Evolutionary conservation across 2,329 filamentous ascomycete species (phyloP).

Genomic region (Paracorniculantispora psalliotae): DNA sequence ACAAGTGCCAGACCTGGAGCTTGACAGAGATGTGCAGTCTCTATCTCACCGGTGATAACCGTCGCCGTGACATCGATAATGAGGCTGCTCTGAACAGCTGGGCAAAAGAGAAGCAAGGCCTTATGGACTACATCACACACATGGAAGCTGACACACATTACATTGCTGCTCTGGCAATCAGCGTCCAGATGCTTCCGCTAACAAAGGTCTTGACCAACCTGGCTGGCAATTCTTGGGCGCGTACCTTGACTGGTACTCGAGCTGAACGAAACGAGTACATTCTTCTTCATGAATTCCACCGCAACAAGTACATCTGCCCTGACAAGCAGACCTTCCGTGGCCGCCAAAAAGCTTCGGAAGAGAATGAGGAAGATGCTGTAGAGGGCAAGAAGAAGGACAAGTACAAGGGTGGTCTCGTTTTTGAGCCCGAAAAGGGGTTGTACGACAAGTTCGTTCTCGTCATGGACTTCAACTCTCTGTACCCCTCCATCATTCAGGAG

Average conservation of each 20-base stretch:
- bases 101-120: slow-evolving; percentile 70
- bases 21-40: slow-evolving; percentile 95
- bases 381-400: slow-evolving; percentile 98
- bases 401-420: slow-evolving; percentile 96
- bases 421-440: slow-evolving; percentile 93
- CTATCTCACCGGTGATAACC: slow-evolving; percentile 69
- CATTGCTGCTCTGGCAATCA: slow-evolving; percentile 82
- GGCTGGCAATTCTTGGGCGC: slow-evolving; percentile 96
- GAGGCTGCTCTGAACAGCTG: slow-evolving; percentile 82
- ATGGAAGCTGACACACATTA: slow-evolving; percentile 95
- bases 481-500: slow-evolving; percentile 98
- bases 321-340: slow-evolving; percentile 84
- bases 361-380: slow-evolving; percentile 62
- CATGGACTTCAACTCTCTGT: slow-evolving; percentile 99
- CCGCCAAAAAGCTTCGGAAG: slow-evolving; percentile 67
- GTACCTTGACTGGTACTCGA: slow-evolving; percentile 89
- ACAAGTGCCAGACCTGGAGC: slow-evolving; percentile 96
- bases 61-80: slow-evolving; percentile 80
- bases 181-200: slow-evolving; percentile 85
- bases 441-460: slow-evolving; percentile 98
- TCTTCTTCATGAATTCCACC: slow-evolving; percentile 92
- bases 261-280: slow-evolving; percentile 99
- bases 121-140: slow-evolving; percentile 91
- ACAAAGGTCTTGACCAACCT: slow-evolving; percentile 95
- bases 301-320: slow-evolving; percentile 95